phyloP scores from a whole-genome alignment of 441 rosid species.

The Pelargonium fulgidum region DNA sequence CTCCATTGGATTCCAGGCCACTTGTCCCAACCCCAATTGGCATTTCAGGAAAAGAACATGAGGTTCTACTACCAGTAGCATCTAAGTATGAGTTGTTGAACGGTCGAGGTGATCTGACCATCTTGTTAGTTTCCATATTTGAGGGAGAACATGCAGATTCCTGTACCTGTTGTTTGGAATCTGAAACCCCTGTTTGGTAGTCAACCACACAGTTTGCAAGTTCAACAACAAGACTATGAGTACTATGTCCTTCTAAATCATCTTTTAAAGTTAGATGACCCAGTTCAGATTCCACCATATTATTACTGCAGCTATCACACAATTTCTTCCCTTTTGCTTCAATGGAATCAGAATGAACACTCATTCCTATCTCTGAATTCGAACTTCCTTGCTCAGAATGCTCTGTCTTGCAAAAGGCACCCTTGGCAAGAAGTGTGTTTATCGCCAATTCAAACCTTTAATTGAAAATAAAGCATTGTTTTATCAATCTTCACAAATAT shows the following conservation, averaged over 20 bases:
- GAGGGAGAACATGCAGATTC: constrained; percentile 36
- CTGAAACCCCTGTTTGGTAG: constrained; percentile 40
- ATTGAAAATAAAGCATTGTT: constrained; percentile 22
- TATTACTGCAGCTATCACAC: constrained; percentile 36
- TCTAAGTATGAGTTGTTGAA: constrained; percentile 34
- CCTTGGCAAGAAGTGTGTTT: constrained; percentile 64
- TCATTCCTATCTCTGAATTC: constrained; percentile 37
- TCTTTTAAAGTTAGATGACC: constrained; percentile 45
- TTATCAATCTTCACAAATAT: constrained; percentile 19
- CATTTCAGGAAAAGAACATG: constrained; percentile 44
- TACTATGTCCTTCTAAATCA: constrained; percentile 31
- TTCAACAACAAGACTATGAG: constrained; percentile 42
- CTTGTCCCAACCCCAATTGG: constrained; percentile 33
- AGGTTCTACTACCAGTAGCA: constrained; percentile 36
- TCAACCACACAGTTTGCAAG: constrained; percentile 49
- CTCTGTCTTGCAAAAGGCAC: constrained; percentile 49
- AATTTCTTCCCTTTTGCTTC: constrained; percentile 49
- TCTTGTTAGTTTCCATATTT: constrained; percentile 32
- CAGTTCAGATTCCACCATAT: constrained; percentile 51
- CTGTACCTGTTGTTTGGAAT: constrained; percentile 37
- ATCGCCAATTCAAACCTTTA: constrained; percentile 85
- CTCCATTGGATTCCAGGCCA: constrained; percentile 39
- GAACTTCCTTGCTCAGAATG: constrained; percentile 48
- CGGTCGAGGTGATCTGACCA: constrained; percentile 32
- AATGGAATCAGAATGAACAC: constrained; percentile 41